Evolutionary conservation across 2,329 filamentous ascomycete species (phyloP).

Genomic region (Penicillium sp.): DNA sequence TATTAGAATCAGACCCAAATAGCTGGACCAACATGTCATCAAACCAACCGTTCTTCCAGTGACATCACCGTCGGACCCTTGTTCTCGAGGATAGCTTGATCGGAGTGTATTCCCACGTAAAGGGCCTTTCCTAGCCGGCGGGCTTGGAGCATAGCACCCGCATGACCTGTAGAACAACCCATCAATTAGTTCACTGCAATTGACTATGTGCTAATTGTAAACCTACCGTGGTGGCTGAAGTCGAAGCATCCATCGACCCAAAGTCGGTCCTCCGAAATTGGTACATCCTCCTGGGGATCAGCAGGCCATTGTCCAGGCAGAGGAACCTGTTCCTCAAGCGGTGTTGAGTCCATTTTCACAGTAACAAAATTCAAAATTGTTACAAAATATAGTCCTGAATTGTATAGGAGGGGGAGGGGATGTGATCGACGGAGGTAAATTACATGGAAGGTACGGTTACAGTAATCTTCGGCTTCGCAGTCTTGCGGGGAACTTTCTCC

Average conservation of each 20-base stretch:
- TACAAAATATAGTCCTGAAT: background rate
- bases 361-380: background rate
- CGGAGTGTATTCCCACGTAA: slow-evolving; percentile 89
- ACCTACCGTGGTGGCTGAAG: slow-evolving; percentile 90
- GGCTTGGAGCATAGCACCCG: slow-evolving; percentile 93
- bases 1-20: background rate
- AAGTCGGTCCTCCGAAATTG: slow-evolving; percentile 67
- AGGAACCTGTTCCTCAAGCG: slow-evolving; percentile 46
- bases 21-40: background rate
- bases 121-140: slow-evolving; percentile 86
- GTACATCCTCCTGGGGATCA: slow-evolving; percentile 59
- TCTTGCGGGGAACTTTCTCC: slow-evolving; percentile 8
- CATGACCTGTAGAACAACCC: slow-evolving; percentile 65
- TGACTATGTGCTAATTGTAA: background rate
- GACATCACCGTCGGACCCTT: slow-evolving; percentile 99
- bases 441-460: slow-evolving; percentile 2
- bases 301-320: slow-evolving; percentile 61
- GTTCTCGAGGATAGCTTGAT: slow-evolving; percentile 92
- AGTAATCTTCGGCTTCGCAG: slow-evolving; percentile 1
- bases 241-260: slow-evolving; percentile 99
- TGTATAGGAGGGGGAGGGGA: slow-evolving; percentile 1
- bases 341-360: slow-evolving; percentile 14
- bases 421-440: slow-evolving; percentile 7
- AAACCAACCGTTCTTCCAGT: slow-evolving; percentile 70
- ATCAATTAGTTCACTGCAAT: slow-evolving; percentile 8